Evolutionary conservation across 495 filamentous ascomycete genomes (phyloP).

Genomic region (Sabuloglossum arenarium): DNA sequence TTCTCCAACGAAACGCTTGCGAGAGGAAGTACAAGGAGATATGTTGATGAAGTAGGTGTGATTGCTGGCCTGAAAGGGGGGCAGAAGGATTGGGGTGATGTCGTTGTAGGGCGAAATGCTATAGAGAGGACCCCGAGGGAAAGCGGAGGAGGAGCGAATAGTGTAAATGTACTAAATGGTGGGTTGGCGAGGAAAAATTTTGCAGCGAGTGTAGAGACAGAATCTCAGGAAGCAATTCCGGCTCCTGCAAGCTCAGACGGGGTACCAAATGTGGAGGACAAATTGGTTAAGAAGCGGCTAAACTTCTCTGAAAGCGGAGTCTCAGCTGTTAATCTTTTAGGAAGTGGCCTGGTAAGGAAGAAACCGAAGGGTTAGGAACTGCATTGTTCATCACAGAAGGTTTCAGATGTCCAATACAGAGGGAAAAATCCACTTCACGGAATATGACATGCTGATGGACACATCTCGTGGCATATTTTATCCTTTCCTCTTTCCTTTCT

Average conservation of each 20-base stretch:
- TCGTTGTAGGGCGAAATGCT: slow-evolving; percentile 25
- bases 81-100: slow-evolving; percentile 31
- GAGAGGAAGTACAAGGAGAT: slow-evolving; percentile 43
- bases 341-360: slow-evolving; percentile 5
- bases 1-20: slow-evolving; percentile 57
- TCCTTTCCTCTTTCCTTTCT: no score
- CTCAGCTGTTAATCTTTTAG: not conserved
- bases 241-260: not conserved
- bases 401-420: no score
- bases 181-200: slow-evolving; percentile 32
- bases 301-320: slow-evolving; percentile 21
- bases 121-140: not conserved
- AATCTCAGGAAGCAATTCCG: slow-evolving; percentile 3
- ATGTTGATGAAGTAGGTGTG: slow-evolving; percentile 40
- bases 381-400: not conserved
- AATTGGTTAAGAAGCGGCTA: slow-evolving; percentile 43
- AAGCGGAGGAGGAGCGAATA: not conserved
- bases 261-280: slow-evolving; percentile 32
- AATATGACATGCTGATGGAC: no score
- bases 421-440: no score
- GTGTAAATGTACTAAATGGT: slow-evolving; percentile 19
- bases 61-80: slow-evolving; percentile 19
- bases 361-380: slow-evolving; percentile 4
- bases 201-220: slow-evolving; percentile 3
- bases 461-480: no score